Conservation (phyloP, 2,329 filamentous ascomycete genomes). For the Penicillium sp. region DNA sequence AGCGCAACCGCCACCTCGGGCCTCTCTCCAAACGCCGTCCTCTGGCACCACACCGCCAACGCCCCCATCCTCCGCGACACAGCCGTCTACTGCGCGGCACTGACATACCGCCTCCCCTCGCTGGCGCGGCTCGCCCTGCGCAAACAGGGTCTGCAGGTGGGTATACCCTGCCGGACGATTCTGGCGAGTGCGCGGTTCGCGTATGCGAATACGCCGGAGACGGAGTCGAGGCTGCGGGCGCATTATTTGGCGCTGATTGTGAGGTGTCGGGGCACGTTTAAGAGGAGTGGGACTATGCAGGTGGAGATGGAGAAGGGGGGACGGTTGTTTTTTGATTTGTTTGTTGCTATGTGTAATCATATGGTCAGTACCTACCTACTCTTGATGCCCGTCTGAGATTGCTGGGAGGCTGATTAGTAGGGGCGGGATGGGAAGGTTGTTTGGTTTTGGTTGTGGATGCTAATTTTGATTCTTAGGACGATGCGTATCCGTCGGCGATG, state of each 20-base stretch:
- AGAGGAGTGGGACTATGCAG: conserved; percentile 93
- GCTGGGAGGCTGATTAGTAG: no score
- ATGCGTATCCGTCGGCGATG: conserved; percentile 18
- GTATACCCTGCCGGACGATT: conserved; percentile 82
- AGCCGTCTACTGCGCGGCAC: conserved; percentile 84
- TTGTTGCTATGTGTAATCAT: conserved; percentile 90
- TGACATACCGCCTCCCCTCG: conserved; percentile 79
- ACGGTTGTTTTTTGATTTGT: conserved; percentile 88
- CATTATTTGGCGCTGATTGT: conserved; percentile 94
- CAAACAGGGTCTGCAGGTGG: conserved; percentile 86
- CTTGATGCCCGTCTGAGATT: no score
- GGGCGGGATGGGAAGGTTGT: not conserved
- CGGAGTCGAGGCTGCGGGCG: conserved; percentile 84
- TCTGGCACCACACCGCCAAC: conserved; percentile 67
- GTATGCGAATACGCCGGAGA: conserved; percentile 85
- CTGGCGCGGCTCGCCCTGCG: conserved; percentile 81
- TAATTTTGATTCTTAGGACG: conserved; percentile 26
- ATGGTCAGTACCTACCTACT: conserved; percentile 59
- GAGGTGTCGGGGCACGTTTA: conserved; percentile 82
- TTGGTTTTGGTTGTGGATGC: not conserved
- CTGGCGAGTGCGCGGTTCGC: conserved; percentile 85
- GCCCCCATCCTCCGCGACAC: conserved; percentile 81
- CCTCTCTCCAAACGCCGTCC: conserved; percentile 61
- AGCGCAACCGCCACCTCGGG: conserved; percentile 22
- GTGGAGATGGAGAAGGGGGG: conserved; percentile 89